phyloP scores from a whole-genome alignment of 2,329 filamentous ascomycete species.

The Trichoderma koningiopsis region DNA sequence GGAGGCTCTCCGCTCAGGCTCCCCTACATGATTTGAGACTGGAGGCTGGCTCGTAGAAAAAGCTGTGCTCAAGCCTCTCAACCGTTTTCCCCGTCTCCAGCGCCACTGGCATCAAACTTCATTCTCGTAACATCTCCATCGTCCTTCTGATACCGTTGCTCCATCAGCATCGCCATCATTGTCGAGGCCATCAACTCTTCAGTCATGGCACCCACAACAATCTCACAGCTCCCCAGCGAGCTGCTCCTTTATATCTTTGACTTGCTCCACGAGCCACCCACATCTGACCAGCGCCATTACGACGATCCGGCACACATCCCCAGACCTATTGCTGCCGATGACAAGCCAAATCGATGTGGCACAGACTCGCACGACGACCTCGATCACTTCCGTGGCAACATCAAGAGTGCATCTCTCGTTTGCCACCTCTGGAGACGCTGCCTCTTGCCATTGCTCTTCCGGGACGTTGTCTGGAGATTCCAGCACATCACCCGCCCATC shows the following conservation, averaged over 20 bases:
- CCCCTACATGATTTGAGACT: background rate
- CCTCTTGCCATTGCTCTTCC: constrained; percentile 59
- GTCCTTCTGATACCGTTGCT: background rate
- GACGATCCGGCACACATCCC: constrained; percentile 49
- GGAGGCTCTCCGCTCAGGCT: background rate
- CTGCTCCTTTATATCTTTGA: constrained; percentile 59
- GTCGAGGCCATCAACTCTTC: background rate
- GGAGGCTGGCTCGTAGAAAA: background rate
- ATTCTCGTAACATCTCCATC: background rate
- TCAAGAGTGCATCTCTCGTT: constrained; percentile 60
- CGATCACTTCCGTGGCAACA: constrained; percentile 30
- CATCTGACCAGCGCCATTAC: constrained; percentile 51
- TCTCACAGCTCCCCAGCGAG: constrained; percentile 59
- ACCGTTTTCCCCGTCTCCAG: background rate
- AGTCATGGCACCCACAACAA: constrained; percentile 7
- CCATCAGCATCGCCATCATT: background rate
- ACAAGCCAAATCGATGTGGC: constrained; percentile 39
- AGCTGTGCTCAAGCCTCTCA: background rate
- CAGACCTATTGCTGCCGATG: background rate
- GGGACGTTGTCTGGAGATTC: constrained; percentile 50
- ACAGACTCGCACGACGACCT: constrained; percentile 33
- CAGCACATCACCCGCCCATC: constrained; percentile 37
- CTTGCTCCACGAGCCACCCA: constrained; percentile 53
- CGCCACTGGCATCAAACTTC: background rate
- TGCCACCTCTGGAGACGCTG: constrained; percentile 56